Evolutionary conservation across 345 rosid genomes (phyloP).

Genomic region (Populus deltoides): DNA sequence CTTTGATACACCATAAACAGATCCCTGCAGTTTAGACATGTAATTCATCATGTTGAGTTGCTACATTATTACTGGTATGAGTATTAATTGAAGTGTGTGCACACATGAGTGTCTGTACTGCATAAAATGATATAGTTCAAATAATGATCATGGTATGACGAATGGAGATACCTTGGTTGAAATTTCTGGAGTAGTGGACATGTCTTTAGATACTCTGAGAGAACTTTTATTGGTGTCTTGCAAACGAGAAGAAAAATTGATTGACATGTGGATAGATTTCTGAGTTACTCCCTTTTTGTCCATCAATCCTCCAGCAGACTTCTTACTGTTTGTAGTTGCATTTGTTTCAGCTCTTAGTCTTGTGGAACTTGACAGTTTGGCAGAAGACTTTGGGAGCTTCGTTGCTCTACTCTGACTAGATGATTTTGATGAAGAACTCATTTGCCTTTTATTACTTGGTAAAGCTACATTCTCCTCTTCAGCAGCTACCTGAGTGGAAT

Average conservation of each 20-base stretch:
- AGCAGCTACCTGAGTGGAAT: conserved; percentile 29
- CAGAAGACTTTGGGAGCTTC: conserved; percentile 25
- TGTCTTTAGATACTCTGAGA: conserved; percentile 33
- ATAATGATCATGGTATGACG: background rate
- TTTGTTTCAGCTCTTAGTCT: conserved; percentile 30
- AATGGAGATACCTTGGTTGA: conserved; percentile 44
- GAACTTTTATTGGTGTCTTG: conserved; percentile 35
- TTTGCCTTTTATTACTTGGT: conserved; percentile 37
- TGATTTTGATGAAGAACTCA: conserved; percentile 34
- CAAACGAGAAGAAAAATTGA: conserved; percentile 37
- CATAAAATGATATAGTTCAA: background rate
- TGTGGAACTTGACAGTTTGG: conserved; percentile 27
- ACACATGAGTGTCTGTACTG: background rate
- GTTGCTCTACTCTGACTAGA: conserved; percentile 24
- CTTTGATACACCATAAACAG: conserved; percentile 37
- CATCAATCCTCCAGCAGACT: conserved; percentile 16
- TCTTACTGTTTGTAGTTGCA: conserved; percentile 22
- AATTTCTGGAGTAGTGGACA: conserved; percentile 30
- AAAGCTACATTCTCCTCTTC: conserved; percentile 30
- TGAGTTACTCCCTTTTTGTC: conserved; percentile 37
- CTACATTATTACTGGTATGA: background rate
- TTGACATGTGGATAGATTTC: conserved; percentile 46
- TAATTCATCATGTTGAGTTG: conserved; percentile 3
- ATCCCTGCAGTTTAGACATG: conserved; percentile 40
- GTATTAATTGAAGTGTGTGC: background rate